Evolutionary conservation across 345 rosid genomes (phyloP).

Genomic region (Populus ilicifolia): DNA sequence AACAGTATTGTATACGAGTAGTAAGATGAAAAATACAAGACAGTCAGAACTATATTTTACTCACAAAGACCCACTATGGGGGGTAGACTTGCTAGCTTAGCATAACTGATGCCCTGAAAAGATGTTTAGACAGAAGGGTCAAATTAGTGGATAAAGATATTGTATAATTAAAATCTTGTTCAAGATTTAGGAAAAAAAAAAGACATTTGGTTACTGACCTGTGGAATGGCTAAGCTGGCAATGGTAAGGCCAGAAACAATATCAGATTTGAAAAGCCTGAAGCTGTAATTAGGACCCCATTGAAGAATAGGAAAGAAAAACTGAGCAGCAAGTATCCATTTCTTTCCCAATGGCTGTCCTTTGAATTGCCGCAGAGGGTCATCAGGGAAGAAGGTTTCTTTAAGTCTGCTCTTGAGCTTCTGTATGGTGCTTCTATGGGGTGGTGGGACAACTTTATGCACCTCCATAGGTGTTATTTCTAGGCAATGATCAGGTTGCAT

Average conservation of each 20-base stretch:
- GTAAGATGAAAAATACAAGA: neutral
- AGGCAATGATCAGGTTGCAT: conserved; percentile 20
- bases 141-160: neutral
- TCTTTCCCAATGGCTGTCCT: conserved; percentile 50
- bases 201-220: conserved; percentile 33
- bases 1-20: neutral
- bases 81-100: conserved; percentile 86
- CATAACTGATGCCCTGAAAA: conserved; percentile 88
- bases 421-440: conserved; percentile 55
- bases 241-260: conserved; percentile 86
- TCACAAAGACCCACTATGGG: conserved; percentile 93
- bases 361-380: conserved; percentile 95
- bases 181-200: neutral
- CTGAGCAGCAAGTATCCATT: conserved; percentile 64
- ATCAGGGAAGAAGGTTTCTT: conserved; percentile 91
- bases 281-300: conserved; percentile 77
- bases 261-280: conserved; percentile 77
- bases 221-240: conserved; percentile 98
- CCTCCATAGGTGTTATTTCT: conserved; percentile 50
- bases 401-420: conserved; percentile 56
- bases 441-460: conserved; percentile 69
- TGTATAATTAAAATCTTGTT: neutral
- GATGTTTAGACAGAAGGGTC: neutral
- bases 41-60: conserved; percentile 16
- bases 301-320: conserved; percentile 82